These are phyloP conservation scores for Debaryomyces singareniensis DNA, from an alignment of 1,139 yeast species.

Conservation along the genomic window DNA sequence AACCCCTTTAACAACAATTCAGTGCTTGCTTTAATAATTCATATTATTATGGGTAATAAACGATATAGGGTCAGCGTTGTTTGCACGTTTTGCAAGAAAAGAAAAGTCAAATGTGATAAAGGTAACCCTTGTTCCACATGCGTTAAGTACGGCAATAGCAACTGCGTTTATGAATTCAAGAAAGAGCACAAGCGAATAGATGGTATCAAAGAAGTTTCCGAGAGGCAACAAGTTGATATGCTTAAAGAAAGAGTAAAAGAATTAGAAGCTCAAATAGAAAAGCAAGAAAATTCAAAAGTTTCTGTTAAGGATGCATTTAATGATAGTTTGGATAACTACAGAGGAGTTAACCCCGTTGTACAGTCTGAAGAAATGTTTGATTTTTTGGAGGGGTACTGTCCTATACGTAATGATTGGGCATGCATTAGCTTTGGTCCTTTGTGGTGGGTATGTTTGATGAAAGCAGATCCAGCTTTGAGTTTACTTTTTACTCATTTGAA, in stretches of 20 bases:
- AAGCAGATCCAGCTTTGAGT: background rate
- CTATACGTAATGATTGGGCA: slow-evolving; percentile 17
- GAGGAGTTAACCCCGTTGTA: background rate
- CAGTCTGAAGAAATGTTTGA: slow-evolving; percentile 10
- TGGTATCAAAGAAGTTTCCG: slow-evolving; percentile 3
- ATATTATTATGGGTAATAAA: slow-evolving; percentile 10
- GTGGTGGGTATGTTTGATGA: background rate
- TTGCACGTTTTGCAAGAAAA: slow-evolving; percentile 34
- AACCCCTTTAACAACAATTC: too few species aligned
- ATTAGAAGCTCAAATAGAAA: slow-evolving; percentile 5
- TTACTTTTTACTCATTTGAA: background rate
- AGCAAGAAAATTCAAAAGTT: background rate
- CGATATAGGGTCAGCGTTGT: slow-evolving; percentile 31
- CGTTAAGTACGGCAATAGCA: slow-evolving; percentile 26
- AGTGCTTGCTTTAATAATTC: too few species aligned
- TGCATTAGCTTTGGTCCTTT: background rate
- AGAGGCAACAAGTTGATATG: slow-evolving; percentile 5
- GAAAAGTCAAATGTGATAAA: slow-evolving; percentile 40
- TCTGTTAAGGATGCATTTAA: background rate
- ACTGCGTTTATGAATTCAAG: slow-evolving; percentile 15
- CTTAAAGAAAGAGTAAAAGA: slow-evolving; percentile 8
- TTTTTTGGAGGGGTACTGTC: slow-evolving; percentile 26
- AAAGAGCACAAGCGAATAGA: slow-evolving; percentile 2
- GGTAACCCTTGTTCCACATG: slow-evolving; percentile 38
- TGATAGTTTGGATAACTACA: too few species aligned